phyloP scores from a whole-genome alignment of 352 stramenopile genomes.

The Blastocystis sp. region DNA sequence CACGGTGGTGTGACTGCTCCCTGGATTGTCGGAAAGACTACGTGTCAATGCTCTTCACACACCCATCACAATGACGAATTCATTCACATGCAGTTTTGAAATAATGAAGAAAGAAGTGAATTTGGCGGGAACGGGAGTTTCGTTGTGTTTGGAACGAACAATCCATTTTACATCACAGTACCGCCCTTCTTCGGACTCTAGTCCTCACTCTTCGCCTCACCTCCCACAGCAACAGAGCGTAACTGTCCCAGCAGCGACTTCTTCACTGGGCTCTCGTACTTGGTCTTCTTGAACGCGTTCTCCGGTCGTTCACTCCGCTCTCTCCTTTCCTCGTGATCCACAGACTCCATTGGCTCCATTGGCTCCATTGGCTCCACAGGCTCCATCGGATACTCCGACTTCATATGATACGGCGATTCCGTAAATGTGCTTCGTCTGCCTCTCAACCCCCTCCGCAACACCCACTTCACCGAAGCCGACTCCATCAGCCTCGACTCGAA shows the following conservation, averaged over 20 bases:
- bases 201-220: neutral
- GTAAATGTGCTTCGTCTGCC: neutral
- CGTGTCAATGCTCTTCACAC: neutral
- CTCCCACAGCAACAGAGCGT: neutral
- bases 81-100: neutral
- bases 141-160: conserved; percentile 11
- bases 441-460: neutral
- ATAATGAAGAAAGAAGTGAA: neutral
- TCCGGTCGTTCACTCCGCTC: neutral
- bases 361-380: neutral
- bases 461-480: neutral
- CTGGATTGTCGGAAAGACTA: neutral
- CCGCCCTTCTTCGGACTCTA: conserved; percentile 50
- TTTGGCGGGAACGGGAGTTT: conserved; percentile 38
- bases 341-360: neutral
- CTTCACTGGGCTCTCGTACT: conserved; percentile 30
- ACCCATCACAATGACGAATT: neutral
- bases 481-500: neutral
- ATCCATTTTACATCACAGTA: neutral
- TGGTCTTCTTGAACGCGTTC: conserved; percentile 9
- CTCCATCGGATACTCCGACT: neutral
- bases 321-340: neutral
- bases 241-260: conserved; percentile 50
- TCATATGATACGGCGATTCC: neutral
- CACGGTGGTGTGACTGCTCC: neutral